Percentiles rank a stretch among this genome's conserved stretches.
Conservation (phyloP, 208 protist species). For the Leishmania major region DNA sequence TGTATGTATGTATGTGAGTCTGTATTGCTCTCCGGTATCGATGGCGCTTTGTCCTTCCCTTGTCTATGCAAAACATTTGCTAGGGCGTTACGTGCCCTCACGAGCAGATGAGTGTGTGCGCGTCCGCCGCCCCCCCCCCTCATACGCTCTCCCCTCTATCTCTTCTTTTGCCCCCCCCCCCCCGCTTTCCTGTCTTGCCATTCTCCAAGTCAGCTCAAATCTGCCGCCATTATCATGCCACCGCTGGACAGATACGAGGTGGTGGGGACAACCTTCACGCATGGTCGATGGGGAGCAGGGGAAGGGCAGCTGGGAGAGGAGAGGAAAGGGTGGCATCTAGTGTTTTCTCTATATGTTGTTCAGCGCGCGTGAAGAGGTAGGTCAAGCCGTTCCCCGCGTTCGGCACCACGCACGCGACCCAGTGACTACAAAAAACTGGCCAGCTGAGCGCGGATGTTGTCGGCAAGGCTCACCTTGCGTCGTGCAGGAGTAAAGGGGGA, state of each 20-base stretch:
- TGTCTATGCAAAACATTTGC: constrained; percentile 5
- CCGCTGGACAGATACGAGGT: not conserved
- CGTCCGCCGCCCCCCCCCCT: not conserved
- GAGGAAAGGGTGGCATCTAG: not conserved
- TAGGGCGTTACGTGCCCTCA: not conserved
- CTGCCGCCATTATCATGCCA: not conserved
- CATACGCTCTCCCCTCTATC: not conserved
- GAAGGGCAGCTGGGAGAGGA: not conserved
- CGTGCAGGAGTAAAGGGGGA: constrained; percentile 8
- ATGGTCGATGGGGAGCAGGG: not conserved
- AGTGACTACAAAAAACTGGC: constrained; percentile 20
- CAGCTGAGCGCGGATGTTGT: constrained; percentile 29
- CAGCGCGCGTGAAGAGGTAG: not conserved
- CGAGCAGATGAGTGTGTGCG: not conserved
- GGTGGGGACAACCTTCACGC: not conserved
- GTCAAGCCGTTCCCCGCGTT: not conserved
- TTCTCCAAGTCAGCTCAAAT: not conserved
- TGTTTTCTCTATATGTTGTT: constrained; percentile 11
- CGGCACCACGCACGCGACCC: no score
- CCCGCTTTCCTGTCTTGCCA: no score
- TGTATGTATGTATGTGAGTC: not conserved
- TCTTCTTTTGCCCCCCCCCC: not conserved
- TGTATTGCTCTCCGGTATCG: not conserved
- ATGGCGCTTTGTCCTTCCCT: not conserved
- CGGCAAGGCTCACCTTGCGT: constrained; percentile 16